Evolutionary conservation across 805 yeast species (phyloP).

Genomic region (Teunomyces lycoperdinae): DNA sequence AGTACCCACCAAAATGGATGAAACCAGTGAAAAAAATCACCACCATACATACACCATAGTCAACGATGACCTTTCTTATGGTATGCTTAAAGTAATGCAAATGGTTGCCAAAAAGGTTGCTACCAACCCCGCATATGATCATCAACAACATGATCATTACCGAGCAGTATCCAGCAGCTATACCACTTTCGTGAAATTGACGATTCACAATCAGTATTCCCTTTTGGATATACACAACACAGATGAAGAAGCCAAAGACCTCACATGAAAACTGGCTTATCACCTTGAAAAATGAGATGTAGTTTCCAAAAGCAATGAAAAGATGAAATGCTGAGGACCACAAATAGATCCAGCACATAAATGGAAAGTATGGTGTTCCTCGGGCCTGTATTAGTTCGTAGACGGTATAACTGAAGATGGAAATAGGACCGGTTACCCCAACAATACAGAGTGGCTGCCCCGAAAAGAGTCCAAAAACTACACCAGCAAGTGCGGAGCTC

Average conservation of each 20-base stretch:
- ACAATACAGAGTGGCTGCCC: constrained; percentile 95
- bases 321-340: constrained; percentile 89
- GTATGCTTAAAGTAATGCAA: constrained; percentile 60
- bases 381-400: constrained; percentile 62
- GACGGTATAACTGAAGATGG: constrained; percentile 90
- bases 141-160: constrained; percentile 72
- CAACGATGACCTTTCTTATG: constrained; percentile 69
- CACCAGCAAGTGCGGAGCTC: constrained; percentile 84
- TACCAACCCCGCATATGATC: constrained; percentile 70
- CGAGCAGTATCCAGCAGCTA: constrained; percentile 65
- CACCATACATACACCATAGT: constrained; percentile 79
- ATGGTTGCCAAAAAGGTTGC: constrained; percentile 54
- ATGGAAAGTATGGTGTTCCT: constrained; percentile 67
- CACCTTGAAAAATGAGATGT: constrained; percentile 61
- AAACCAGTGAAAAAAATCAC: constrained; percentile 92
- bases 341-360: constrained; percentile 93
- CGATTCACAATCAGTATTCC: constrained; percentile 78
- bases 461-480: constrained; percentile 77
- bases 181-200: constrained; percentile 53
- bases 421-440: constrained; percentile 95
- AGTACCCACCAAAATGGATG: constrained; percentile 82
- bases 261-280: constrained; percentile 87
- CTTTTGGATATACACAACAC: constrained; percentile 82
- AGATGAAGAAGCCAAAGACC: constrained; percentile 88
- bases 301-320: constrained; percentile 64